Base-by-base conservation (phyloP, 139 green algal genomes). In the Picochlorum sp. region DNA sequence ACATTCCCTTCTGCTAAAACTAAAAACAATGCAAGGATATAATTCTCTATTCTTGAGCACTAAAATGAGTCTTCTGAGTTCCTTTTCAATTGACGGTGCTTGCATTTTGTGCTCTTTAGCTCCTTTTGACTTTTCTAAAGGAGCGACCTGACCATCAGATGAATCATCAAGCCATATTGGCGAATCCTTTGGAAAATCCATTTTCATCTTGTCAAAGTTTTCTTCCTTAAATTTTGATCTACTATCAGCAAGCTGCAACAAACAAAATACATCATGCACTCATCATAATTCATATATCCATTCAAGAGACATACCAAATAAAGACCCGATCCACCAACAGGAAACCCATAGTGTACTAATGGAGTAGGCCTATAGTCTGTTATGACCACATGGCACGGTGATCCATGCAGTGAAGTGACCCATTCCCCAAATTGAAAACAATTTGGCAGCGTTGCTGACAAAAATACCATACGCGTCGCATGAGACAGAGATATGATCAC, bases 301-400 rank as follows among this genome's bases (percentile, higher is more conserved):
- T 5, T 14, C 10, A 8, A 2, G 10, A 41, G 34, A 54, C 47
- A 13, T 49, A 95, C 81, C 66, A 91, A 68, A 68, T 86, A 91
- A 49, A 97, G 73, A 13, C 88, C 81, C 16, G 71, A 76, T 44
- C 82, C 85, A 57, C 87, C 91, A 13, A 66, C 18, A 0, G 91
- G 83, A 68, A 91, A 95, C 2, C 79, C 77, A 69, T 94, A 98
- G 79, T 98, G 93, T 73, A 92, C 81, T 56, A 99, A 80, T 7
- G 94, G 94, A 6, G 90, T 97, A 54, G 94, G 94, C 18, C 94
- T 75, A 78, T 90, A 90, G 66, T 95, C 86, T 4, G 93, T 98
- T 18, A 26, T 95, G 6, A 99, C 92, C 47, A 98, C 92, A 67
- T 99, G 94, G 70, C 85, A 95, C 28, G 92, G 92, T 64, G 72